These are phyloP conservation scores for Lithohypha guttulata DNA, from an alignment of 2,329 filamentous ascomycete species.

Conservation along the genomic window DNA sequence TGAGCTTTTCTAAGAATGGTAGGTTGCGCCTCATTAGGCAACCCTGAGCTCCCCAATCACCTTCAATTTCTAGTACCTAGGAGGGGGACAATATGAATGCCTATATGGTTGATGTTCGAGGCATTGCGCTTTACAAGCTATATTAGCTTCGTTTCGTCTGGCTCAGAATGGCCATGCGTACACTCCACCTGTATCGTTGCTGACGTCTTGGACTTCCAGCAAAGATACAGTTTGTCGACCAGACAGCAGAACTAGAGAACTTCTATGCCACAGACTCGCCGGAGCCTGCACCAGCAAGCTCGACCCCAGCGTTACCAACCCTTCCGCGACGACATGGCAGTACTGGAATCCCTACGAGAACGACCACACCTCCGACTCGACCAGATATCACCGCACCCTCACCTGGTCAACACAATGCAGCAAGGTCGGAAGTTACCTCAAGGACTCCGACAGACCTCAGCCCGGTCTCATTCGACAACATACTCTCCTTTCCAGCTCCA, in stretches of 20 bases:
- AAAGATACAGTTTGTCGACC: conserved; percentile 22
- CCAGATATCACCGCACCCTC: conserved; percentile 10
- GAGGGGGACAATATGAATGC: too few species aligned
- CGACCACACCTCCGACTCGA: conserved; percentile 7
- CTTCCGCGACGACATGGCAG: conserved; percentile 11
- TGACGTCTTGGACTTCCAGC: conserved; percentile 10
- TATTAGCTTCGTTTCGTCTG: too few species aligned
- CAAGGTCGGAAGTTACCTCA: conserved; percentile 10
- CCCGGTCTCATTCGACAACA: conserved; percentile 11
- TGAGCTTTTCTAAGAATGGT: conserved; percentile 21
- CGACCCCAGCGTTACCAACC: conserved; percentile 11
- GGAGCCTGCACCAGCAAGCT: conserved; percentile 4
- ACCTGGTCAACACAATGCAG: conserved; percentile 10
- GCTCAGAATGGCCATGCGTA: too few species aligned
- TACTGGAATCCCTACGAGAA: conserved; percentile 7
- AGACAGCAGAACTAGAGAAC: conserved; percentile 21
- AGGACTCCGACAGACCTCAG: conserved; percentile 13
- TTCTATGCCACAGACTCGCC: conserved; percentile 20
- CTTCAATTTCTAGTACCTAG: too few species aligned
- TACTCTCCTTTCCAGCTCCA: background rate
- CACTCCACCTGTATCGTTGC: too few species aligned
- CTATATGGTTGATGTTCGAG: too few species aligned
- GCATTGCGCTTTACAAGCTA: too few species aligned
- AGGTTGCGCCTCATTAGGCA: conserved; percentile 16
- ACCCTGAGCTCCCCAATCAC: too few species aligned